Evolutionary conservation across 2,329 filamentous ascomycete species (phyloP).

Genomic region (Talaromyces sp.): DNA sequence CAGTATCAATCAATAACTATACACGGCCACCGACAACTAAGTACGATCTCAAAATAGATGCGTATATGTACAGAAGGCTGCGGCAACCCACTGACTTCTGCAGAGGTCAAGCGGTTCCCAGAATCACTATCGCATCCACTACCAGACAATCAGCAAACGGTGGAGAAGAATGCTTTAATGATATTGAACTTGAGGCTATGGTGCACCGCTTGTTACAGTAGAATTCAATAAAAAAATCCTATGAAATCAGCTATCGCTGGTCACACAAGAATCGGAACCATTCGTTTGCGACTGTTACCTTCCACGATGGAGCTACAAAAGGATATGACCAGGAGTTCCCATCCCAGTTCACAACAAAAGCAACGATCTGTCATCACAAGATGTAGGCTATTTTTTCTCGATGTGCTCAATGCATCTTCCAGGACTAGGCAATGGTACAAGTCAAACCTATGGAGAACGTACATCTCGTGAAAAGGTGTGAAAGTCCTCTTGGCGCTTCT

Average conservation of each 20-base stretch:
- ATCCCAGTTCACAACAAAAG: background rate
- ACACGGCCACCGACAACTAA: background rate
- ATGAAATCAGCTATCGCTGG: slow-evolving; percentile 6
- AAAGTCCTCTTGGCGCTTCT: background rate
- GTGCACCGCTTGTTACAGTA: background rate
- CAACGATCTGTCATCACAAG: background rate
- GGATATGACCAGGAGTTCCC: background rate
- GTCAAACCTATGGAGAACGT: background rate
- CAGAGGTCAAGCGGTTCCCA: background rate
- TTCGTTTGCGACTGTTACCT: background rate
- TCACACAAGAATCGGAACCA: background rate
- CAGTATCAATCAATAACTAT: background rate
- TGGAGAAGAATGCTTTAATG: background rate
- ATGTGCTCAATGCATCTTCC: background rate
- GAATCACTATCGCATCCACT: background rate
- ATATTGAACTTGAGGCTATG: background rate
- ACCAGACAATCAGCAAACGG: background rate
- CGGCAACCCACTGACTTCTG: background rate
- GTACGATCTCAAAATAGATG: background rate
- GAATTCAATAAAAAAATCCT: background rate
- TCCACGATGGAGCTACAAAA: background rate
- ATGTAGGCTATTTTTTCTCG: slow-evolving; percentile 1
- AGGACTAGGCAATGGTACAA: background rate
- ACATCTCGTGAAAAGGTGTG: background rate
- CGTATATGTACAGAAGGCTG: slow-evolving; percentile 8